These are phyloP conservation scores for Trichoderma sp. DNA, from an alignment of 2,329 filamentous ascomycete species.

Conservation along the genomic window DNA sequence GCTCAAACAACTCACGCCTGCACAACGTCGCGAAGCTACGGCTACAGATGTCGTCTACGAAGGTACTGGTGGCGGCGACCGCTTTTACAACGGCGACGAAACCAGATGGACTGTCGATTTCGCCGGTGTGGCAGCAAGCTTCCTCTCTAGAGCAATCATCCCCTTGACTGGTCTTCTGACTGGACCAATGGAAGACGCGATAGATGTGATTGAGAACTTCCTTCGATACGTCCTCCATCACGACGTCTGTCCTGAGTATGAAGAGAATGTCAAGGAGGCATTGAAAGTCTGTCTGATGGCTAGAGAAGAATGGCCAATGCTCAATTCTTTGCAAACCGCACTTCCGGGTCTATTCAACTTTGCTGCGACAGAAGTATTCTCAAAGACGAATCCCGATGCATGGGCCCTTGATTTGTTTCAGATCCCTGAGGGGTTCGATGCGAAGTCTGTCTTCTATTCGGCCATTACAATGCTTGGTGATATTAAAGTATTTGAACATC, in stretches of 20 bases:
- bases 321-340: conserved; percentile 46
- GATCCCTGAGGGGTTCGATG: conserved; percentile 40
- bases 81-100: conserved; percentile 50
- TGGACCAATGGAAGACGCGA: conserved; percentile 53
- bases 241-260: conserved; percentile 80
- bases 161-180: conserved; percentile 55
- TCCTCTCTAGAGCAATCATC: conserved; percentile 61
- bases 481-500: conserved; percentile 31
- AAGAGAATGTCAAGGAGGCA: conserved; percentile 63
- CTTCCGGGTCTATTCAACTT: conserved; percentile 79
- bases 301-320: conserved; percentile 61
- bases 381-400: conserved; percentile 32
- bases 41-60: conserved; percentile 59
- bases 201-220: conserved; percentile 76
- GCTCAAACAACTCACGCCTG: conserved; percentile 50
- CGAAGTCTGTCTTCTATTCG: conserved; percentile 43
- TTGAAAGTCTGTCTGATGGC: conserved; percentile 64
- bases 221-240: conserved; percentile 84
- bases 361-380: conserved; percentile 69
- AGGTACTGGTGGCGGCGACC: conserved; percentile 40
- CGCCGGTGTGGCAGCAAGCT: conserved; percentile 70
- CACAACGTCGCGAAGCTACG: conserved; percentile 60
- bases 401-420: conserved; percentile 31
- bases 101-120: conserved; percentile 80
- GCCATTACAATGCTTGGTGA: conserved; percentile 41